Base-by-base conservation (phyloP, 1,284 basidiomycete species). In the Heterobasidion annosum region DNA sequence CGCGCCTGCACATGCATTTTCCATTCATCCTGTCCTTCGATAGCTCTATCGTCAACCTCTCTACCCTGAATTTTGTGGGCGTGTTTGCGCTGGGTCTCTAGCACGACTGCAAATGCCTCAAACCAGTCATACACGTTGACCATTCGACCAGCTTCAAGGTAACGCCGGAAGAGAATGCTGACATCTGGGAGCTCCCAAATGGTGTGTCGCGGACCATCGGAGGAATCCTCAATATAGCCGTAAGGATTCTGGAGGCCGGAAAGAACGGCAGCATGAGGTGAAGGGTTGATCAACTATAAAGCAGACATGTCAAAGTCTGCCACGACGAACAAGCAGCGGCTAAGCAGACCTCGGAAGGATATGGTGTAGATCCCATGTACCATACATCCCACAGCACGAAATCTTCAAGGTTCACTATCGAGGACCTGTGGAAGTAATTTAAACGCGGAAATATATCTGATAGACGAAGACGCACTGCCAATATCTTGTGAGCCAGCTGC, bases 61-160 rank as follows among this genome's bases (percentile, higher is more conserved):
- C 35, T 49, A 34, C 32, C 50, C 52, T 16, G 33, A 51, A n/a
- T 52, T 49, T 25, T 32, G 34, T 13, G 59, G 6, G 62, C 58
- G n/a, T 63, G 61, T 44, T 56, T 54, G n/a, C 71, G 66, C 65
- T 85, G 85, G 3, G 67, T 68, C 61, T 88, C 83, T 51, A 88
- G 65, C 42, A 78, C 82, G 33, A 73, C 67, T 37, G 76, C 73
- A 64, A 91, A 91, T 13, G 83, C 76, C 59, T 85, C 81, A 63
- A 81, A 90, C 88, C 88, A 90, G 66, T 91, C 88, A 63, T 85
- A 88, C 1, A 88, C 76, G 62, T 91, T 91, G 67, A 91, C 78
- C 77, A 86, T 79, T 66, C 77, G 81, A 47, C 87, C 87, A 48
- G 85, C 85, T 59, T 90, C 84, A 52, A 84, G 70, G 67, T 89